Percentiles rank a stretch among this genome's conserved stretches.
Evolutionary conservation across 2,329 filamentous ascomycete species (phyloP).

Genomic region (Amesomyces nigricolor): DNA sequence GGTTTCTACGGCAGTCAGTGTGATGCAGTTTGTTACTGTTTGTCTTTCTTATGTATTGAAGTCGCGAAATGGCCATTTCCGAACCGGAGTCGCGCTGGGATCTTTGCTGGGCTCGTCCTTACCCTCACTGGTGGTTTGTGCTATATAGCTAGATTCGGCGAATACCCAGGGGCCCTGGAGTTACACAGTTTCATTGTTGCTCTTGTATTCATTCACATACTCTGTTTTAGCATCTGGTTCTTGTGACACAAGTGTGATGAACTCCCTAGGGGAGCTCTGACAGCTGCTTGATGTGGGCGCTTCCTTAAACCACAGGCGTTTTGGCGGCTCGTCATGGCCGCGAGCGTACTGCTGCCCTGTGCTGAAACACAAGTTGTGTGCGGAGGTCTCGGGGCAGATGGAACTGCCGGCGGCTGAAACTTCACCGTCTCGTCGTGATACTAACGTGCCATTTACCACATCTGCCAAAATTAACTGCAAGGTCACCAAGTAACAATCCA

Average conservation of each 20-base stretch:
- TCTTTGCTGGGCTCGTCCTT: not conserved
- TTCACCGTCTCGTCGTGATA: too few species aligned
- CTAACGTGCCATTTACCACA: too few species aligned
- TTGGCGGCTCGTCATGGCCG: not conserved
- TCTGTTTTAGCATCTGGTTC: not conserved
- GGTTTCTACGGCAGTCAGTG: not conserved
- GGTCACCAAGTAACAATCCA: too few species aligned
- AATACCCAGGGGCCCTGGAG: not conserved
- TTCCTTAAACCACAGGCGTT: slow-evolving; percentile 1
- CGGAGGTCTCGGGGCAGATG: not conserved
- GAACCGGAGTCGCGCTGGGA: not conserved
- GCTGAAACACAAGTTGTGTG: not conserved
- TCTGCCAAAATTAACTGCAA: too few species aligned
- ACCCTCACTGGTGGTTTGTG: not conserved
- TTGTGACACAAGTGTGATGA: slow-evolving; percentile 3
- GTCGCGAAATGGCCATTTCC: not conserved
- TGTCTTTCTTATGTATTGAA: not conserved
- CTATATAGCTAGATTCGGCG: slow-evolving; percentile 5
- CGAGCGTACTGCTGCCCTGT: not conserved
- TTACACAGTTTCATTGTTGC: not conserved
- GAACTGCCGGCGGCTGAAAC: too few species aligned
- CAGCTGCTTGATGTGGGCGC: not conserved
- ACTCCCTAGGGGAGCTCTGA: not conserved
- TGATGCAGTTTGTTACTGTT: not conserved
- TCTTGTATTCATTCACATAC: not conserved